phyloP scores from a whole-genome alignment of 768 basidiomycete species.

The Mycena epipterygia region DNA sequence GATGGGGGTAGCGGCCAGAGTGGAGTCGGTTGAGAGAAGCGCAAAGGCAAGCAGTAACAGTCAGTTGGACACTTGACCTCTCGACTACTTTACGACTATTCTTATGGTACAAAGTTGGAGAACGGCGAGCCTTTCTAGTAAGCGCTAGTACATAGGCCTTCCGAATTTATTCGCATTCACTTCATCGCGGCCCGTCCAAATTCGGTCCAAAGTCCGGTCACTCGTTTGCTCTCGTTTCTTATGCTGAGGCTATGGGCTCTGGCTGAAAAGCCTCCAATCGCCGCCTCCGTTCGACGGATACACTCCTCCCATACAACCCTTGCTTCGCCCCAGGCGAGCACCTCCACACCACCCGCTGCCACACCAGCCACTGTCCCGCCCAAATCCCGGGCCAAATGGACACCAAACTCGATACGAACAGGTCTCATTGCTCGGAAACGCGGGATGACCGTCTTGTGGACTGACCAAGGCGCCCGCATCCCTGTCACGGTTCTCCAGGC shows the following conservation, averaged over 20 bases:
- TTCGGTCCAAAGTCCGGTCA: too few species aligned
- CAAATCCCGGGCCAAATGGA: too few species aligned
- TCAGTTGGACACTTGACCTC: neutral
- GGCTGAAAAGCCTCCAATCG: conserved; percentile 52
- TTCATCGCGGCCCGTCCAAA: too few species aligned
- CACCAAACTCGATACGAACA: conserved; percentile 86
- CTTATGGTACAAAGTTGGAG: neutral
- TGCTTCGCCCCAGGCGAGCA: conserved; percentile 47
- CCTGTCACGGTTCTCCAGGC: conserved; percentile 98
- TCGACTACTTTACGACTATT: neutral
- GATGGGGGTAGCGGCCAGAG: conserved; percentile 24
- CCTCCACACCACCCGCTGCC: conserved; percentile 44
- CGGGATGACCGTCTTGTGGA: conserved; percentile 96
- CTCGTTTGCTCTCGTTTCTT: conserved; percentile 40
- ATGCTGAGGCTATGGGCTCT: conserved; percentile 71
- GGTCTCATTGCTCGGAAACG: conserved; percentile 95
- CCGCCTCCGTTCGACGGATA: conserved; percentile 52
- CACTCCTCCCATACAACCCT: conserved; percentile 57
- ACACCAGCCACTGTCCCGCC: conserved; percentile 44
- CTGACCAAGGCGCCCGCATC: conserved; percentile 86
- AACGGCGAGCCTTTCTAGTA: too few species aligned
- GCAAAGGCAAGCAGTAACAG: too few species aligned
- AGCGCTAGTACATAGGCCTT: too few species aligned
- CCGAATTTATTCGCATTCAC: too few species aligned
- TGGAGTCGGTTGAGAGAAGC: conserved; percentile 39